Evolutionary conservation across 768 basidiomycete species (phyloP), one percentile per base, ranked within the genome.

Genomic region (Boletus fagicola): DNA sequence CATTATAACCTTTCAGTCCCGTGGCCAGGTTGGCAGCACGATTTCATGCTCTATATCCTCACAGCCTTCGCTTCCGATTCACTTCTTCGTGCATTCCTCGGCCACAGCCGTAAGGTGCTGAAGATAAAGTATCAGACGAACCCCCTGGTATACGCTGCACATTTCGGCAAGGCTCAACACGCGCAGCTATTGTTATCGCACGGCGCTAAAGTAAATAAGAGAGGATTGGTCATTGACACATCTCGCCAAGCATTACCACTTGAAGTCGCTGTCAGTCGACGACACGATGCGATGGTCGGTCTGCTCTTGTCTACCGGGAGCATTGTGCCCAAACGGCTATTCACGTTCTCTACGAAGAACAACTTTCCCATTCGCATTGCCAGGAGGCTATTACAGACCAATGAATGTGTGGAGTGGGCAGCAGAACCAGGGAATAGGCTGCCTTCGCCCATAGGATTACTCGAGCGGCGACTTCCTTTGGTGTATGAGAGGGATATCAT

Each of bases 41-140:
- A 58, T 53, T 46, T 60, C 44, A 36, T 56, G 24, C 12, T 40
- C 12, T 63, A 50, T 9, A 11, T 63, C n/a, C 62, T 64, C 13
- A 40, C 13, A 2, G 30, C 44, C 10, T 60, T 53, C 24, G 45
- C 24, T 44, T 44, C 62, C 11, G 35, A 24, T 7, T 35, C 48
- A 2, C 59, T 61, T 2, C 47, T 64, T 15, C 40, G 20, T 13
- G 45, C 42, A 4, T 58, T 51, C 30, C 53, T 65, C 12, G 40
- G 36, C 12, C 43, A 6, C 24, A 6, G 10, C 1, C 31, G 11
- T 11, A 47, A 20, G 1, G 5, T 33, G 18, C 8, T 44, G n/a
- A 16, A 35, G 13, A 13, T 44, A 20, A 50, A 26, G 28, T 2
- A 50, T 31, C 42, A 13, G 42, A 56, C 51, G 15, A 62, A 62